These are phyloP conservation scores for Termitomyces eurrhizus DNA, from an alignment of 768 basidiomycete genomes.

Conservation along the genomic window DNA sequence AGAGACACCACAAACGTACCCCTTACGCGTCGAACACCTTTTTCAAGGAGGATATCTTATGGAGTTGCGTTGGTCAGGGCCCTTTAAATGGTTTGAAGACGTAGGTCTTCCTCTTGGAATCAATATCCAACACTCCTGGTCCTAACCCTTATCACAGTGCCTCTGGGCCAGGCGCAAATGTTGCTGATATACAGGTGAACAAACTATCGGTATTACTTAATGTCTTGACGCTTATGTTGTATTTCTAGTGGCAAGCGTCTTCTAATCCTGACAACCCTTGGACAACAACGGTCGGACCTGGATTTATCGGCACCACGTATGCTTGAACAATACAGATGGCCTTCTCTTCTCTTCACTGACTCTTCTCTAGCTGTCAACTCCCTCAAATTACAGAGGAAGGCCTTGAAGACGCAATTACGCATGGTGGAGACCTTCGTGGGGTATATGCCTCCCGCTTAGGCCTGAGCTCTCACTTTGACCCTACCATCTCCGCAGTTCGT, in stretches of 20 bases:
- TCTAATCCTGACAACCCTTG: constrained; percentile 37
- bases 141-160: constrained; percentile 13
- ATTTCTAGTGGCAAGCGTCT: constrained; percentile 39
- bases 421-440: constrained; percentile 43
- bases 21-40: constrained; percentile 49
- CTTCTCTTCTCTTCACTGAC: not conserved
- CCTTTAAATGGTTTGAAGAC: constrained; percentile 30
- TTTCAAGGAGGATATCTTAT: constrained; percentile 41
- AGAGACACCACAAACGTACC: constrained; percentile 51
- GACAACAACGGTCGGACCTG: constrained; percentile 36
- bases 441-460: constrained; percentile 41
- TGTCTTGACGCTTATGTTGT: not conserved
- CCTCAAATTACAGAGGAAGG: constrained; percentile 46
- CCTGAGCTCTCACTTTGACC: constrained; percentile 29
- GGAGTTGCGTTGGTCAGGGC: constrained; percentile 41
- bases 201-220: too few species aligned
- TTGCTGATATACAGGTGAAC: constrained; percentile 32
- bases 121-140: not conserved
- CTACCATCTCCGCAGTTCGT: constrained; percentile 34
- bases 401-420: constrained; percentile 38
- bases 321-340: constrained; percentile 6
- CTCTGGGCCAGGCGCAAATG: constrained; percentile 23
- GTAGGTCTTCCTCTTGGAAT: constrained; percentile 15
- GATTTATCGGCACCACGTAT: constrained; percentile 41
- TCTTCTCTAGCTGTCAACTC: constrained; percentile 38